Conservation (phyloP, 2,329 filamentous ascomycete genomes). For the Beauveria pseudobassiana region DNA sequence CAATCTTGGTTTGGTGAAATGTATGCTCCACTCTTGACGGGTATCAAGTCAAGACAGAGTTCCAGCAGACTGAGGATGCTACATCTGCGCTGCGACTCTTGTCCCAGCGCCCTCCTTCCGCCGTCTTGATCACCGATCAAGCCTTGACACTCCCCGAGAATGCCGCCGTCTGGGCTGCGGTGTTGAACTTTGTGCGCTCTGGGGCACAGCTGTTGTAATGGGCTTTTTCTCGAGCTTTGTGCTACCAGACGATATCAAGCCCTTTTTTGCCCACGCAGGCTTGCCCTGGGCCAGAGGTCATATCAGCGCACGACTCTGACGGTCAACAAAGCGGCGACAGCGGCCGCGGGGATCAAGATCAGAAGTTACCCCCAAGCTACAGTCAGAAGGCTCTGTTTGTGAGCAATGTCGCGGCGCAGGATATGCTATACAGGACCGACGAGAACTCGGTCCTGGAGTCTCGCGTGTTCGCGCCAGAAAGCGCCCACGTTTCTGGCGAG, state of each 20-base stretch:
- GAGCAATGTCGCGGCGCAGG: not conserved
- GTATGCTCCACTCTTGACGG: constrained; percentile 9
- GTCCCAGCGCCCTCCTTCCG: constrained; percentile 8
- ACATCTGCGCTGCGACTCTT: constrained; percentile 8
- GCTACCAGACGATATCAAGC: not conserved
- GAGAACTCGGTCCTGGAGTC: not conserved
- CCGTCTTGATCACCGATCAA: constrained; percentile 15
- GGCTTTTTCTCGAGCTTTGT: constrained; percentile 15
- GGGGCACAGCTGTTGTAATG: constrained; percentile 15
- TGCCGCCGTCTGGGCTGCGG: constrained; percentile 13
- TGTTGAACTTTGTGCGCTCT: constrained; percentile 14
- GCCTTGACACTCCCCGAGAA: constrained; percentile 9
- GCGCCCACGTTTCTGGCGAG: constrained; percentile 9
- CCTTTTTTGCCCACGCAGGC: not conserved
- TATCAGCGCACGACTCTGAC: not conserved
- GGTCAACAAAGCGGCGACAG: not conserved
- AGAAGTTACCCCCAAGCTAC: not conserved
- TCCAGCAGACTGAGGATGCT: constrained; percentile 7
- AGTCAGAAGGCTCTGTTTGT: not conserved
- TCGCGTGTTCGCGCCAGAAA: not conserved
- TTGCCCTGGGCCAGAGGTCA: not conserved
- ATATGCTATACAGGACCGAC: not conserved
- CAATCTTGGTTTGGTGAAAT: constrained; percentile 13
- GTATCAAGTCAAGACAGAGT: not conserved
- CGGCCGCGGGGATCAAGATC: not conserved